A percentile compares a stretch with the other conserved stretches of the same genome.
phyloP scores from a whole-genome alignment of 2,329 filamentous ascomycete species.

The Fusarium abutilonis region DNA sequence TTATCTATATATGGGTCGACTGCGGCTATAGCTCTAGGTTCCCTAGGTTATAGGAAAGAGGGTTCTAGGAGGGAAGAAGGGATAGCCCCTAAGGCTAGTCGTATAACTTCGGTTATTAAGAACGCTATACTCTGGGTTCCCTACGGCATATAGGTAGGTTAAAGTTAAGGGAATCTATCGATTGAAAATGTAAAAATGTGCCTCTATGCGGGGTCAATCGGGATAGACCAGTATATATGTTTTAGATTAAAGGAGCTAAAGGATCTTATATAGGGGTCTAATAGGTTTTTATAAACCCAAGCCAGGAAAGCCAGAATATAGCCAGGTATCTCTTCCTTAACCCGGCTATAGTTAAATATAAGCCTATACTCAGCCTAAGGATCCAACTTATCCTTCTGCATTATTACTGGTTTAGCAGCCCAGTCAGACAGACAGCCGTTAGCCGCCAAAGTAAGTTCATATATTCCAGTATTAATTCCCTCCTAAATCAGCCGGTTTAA shows the following conservation, averaged over 20 bases:
- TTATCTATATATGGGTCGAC: background rate
- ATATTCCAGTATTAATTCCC: background rate
- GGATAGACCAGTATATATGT: background rate
- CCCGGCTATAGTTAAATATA: background rate
- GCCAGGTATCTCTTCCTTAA: background rate
- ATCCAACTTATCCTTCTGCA: background rate
- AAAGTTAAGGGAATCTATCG: background rate
- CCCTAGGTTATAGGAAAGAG: background rate
- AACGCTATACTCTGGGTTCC: background rate
- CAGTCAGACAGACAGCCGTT: background rate
- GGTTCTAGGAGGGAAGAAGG: background rate
- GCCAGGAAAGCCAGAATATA: background rate
- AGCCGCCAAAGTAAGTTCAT: background rate
- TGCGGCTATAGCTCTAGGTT: background rate
- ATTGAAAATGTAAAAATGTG: background rate
- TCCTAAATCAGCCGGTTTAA: background rate
- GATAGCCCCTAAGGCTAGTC: background rate
- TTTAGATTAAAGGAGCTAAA: background rate
- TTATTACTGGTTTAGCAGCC: background rate
- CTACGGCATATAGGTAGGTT: background rate
- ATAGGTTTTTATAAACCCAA: background rate
- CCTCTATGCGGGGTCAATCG: background rate
- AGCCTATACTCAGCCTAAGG: background rate
- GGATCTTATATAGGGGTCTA: background rate
- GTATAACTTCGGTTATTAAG: background rate